Percentiles rank a stretch among this genome's conserved stretches.
Conservation (phyloP, 192 early-diverging fungal species). For the Rhizophlyctis rosea region DNA sequence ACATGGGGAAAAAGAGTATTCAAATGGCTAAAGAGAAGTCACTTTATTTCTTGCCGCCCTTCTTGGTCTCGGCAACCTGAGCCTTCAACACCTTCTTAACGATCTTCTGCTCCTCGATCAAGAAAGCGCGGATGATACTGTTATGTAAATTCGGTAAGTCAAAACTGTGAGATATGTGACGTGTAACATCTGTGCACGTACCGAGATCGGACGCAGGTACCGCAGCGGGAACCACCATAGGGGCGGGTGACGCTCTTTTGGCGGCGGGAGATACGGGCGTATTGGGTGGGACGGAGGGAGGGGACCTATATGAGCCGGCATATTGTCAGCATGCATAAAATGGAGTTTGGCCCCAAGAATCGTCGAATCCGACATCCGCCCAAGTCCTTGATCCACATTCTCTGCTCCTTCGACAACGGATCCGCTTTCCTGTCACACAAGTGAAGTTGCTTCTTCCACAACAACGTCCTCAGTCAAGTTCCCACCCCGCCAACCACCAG, state of each 20-base stretch:
- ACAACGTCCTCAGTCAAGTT: too few species aligned
- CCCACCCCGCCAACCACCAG: too few species aligned
- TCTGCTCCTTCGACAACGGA: too few species aligned
- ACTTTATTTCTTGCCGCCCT: conserved; percentile 36
- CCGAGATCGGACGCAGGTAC: conserved; percentile 72
- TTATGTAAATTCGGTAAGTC: conserved; percentile 25
- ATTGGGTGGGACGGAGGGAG: conserved; percentile 89
- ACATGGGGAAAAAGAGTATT: too few species aligned
- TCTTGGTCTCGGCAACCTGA: conserved; percentile 47
- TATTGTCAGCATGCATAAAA: too few species aligned
- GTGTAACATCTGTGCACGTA: conserved; percentile 9
- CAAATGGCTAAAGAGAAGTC: background rate
- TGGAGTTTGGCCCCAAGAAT: too few species aligned
- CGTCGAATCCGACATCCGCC: too few species aligned
- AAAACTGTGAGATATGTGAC: background rate
- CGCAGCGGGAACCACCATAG: conserved; percentile 96
- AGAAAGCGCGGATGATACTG: conserved; percentile 96
- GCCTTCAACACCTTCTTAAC: conserved; percentile 98
- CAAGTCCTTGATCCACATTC: too few species aligned
- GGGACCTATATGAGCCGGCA: conserved; percentile 76
- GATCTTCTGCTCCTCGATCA: conserved; percentile 99
- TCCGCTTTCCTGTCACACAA: too few species aligned
- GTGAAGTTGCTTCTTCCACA: too few species aligned
- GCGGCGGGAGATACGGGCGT: conserved; percentile 85
- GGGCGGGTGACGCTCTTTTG: conserved; percentile 92